These are phyloP conservation scores for Edhazardia aedis DNA, from an alignment of 371 early-diverging fungal genomes.

Conservation along the genomic window DNA sequence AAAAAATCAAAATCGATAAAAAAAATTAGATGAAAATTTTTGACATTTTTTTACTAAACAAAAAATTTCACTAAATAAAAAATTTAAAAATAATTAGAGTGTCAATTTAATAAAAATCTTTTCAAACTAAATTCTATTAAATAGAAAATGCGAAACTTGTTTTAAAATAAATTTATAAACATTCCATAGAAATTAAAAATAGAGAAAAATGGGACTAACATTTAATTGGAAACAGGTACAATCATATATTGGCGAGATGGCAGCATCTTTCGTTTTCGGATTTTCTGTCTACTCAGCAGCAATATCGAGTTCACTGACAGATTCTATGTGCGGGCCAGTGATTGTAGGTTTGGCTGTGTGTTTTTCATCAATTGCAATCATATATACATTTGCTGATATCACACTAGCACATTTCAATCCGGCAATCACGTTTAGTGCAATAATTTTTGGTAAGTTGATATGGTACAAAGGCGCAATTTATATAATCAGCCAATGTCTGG, in stretches of 20 bases:
- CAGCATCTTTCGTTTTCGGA: neutral
- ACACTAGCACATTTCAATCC: slow-evolving; percentile 51
- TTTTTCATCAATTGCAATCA: slow-evolving; percentile 50
- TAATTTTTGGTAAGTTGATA: slow-evolving; percentile 50
- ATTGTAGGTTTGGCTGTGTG: slow-evolving; percentile 49
- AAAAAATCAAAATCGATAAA: too few species aligned
- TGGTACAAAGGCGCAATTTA: slow-evolving; percentile 49
- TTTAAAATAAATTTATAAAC: too few species aligned
- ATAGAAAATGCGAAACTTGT: too few species aligned
- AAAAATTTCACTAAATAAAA: too few species aligned
- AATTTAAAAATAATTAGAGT: too few species aligned
- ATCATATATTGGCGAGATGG: neutral
- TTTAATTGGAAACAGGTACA: neutral
- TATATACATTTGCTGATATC: slow-evolving; percentile 55
- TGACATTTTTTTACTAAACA: too few species aligned
- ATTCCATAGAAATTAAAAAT: too few species aligned
- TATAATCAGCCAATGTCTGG: slow-evolving; percentile 50
- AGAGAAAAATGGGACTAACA: neutral
- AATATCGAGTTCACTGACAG: neutral
- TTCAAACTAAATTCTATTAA: too few species aligned
- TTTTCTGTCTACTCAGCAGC: neutral
- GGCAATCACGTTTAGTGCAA: slow-evolving; percentile 54
- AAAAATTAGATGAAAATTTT: too few species aligned
- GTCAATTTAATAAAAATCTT: too few species aligned
- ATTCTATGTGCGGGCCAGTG: slow-evolving; percentile 15